phyloP scores from a whole-genome alignment of 2,329 filamentous ascomycete species.

The Didymella sp. region DNA sequence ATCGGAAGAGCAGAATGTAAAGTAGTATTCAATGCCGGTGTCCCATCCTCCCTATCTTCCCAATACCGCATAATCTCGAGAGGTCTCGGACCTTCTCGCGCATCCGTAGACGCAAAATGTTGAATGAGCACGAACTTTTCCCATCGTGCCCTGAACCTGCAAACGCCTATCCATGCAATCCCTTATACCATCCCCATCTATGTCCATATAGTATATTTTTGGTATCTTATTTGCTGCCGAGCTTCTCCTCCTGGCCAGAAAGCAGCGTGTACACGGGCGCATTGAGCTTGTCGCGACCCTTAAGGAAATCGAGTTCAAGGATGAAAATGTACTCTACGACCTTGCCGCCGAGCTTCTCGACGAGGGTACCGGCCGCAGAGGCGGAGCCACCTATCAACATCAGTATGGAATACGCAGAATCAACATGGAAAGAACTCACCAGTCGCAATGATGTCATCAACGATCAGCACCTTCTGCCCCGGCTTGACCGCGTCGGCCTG shows the following conservation, averaged over 20 bases:
- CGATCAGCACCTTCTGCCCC: conserved; percentile 88
- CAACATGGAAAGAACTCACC: conserved; percentile 63
- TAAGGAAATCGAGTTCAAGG: conserved; percentile 91
- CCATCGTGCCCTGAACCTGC: conserved; percentile 12
- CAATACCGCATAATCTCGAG: not conserved
- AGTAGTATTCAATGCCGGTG: not conserved
- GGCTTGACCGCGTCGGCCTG: conserved; percentile 83
- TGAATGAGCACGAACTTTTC: conserved; percentile 14
- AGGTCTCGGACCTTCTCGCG: not conserved
- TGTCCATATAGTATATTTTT: conserved; percentile 6
- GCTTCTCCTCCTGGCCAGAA: conserved; percentile 62
- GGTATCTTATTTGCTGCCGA: conserved; percentile 8
- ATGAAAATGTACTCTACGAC: conserved; percentile 93
- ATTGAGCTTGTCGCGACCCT: conserved; percentile 87
- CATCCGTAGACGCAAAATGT: conserved; percentile 13
- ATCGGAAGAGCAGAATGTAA: not conserved
- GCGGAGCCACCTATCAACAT: conserved; percentile 79
- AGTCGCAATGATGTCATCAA: conserved; percentile 98
- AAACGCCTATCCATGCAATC: conserved; percentile 36
- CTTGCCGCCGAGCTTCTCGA: conserved; percentile 83
- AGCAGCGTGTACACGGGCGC: conserved; percentile 85
- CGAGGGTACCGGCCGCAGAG: conserved; percentile 82
- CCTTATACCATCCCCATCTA: conserved; percentile 18
- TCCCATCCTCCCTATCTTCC: not conserved
- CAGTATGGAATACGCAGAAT: conserved; percentile 7